Base-by-base conservation (phyloP, 306 rosid genomes). In the Cucurbita moschata region DNA sequence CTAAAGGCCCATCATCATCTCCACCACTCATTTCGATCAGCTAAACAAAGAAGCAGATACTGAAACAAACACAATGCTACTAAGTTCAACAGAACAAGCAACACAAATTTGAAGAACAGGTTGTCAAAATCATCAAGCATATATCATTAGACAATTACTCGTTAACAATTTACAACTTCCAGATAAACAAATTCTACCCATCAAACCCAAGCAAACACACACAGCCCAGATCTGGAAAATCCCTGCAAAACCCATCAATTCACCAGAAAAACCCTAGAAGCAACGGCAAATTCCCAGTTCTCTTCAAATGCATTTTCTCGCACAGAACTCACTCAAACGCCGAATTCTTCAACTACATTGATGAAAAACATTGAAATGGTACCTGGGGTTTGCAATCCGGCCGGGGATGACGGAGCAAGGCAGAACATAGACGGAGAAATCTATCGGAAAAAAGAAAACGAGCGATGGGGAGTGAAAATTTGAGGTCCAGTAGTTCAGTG, bases 21-120 rank as follows among this genome's bases (percentile, higher is more conserved):
- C 76, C 86, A 74, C 75, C 84, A 78, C 59, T 92, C 98, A 94
- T 94, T 77, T 79, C 77, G n/a, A 79, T 62, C 54, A 70, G 65
- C 76, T 59, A 5, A 72, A 56, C 62, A 71, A 72, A 68, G 76
- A 81, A 80, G 54, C 65, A 75, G 55, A 81, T 64, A 73, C 84
- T 63, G 79, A 79, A 71, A n/a, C 7, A 53, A 71, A 53, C 21
- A 37, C 43, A 53, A 71, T 53, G 62, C 18, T n/a, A 11, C 38
- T 54, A 55, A 72, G 40, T 72, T 50, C 61, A 71, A 38, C 21
- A 43, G 11, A 2, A 51, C 35, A 53, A n/a, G 10, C 13, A 14
- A 71, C 49, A 37, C 9, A 37, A 50, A 71, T 37, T 68, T 6
- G 23, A 49, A 68, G 57, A 68, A 68, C 21, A 26, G 42, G 2